These are phyloP conservation scores for Candida sp. DNA, from an alignment of 1,139 yeast species.

Conservation along the genomic window DNA sequence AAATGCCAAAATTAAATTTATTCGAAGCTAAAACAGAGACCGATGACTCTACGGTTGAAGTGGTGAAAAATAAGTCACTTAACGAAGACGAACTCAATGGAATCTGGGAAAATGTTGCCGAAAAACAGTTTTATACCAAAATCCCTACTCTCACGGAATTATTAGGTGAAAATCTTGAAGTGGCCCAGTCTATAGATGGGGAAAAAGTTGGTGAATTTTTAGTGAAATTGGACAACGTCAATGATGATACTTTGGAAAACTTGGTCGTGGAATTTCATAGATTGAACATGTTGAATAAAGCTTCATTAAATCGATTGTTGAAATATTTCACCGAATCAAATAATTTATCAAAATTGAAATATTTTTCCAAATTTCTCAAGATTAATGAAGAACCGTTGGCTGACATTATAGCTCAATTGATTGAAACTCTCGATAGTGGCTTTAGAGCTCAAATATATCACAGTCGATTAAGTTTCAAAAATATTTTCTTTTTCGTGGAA, in stretches of 20 bases:
- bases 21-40: conserved; percentile 14
- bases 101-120: conserved; percentile 70
- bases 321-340: conserved; percentile 52
- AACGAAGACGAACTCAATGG: conserved; percentile 25
- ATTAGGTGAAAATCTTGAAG: conserved; percentile 1
- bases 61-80: conserved; percentile 17
- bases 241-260: conserved; percentile 53
- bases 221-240: conserved; percentile 37
- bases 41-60: conserved; percentile 17
- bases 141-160: conserved; percentile 20
- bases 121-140: conserved; percentile 54
- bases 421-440: conserved; percentile 55
- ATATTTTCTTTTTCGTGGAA: conserved; percentile 67
- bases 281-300: conserved; percentile 60
- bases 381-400: conserved; percentile 48
- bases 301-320: conserved; percentile 62
- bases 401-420: conserved; percentile 54
- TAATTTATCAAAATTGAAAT: conserved; percentile 41
- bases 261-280: conserved; percentile 56
- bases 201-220: conserved; percentile 45
- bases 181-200: conserved; percentile 25
- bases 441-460: conserved; percentile 59
- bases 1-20: conserved; percentile 25
- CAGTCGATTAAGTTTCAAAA: conserved; percentile 49
- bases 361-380: conserved; percentile 68